A percentile compares a stretch with the other conserved stretches of the same genome.
Evolutionary conservation across 106 monocot species (phyloP).

Genomic region (Cymbidium sinense): DNA sequence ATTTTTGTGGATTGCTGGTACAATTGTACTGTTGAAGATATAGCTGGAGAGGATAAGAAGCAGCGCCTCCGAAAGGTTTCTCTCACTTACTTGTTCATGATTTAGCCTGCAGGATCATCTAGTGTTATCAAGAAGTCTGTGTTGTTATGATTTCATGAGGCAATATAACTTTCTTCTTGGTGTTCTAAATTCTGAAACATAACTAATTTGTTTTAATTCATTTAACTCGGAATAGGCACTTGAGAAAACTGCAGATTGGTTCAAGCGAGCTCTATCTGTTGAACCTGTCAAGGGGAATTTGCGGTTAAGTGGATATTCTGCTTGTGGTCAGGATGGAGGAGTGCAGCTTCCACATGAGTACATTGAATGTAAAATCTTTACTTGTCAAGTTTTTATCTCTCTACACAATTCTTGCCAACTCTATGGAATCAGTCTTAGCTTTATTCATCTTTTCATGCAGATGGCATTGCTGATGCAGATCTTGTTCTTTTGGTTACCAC

Average conservation of each 20-base stretch:
- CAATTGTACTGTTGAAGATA: conserved; percentile 90
- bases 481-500: conserved; percentile 96
- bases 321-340: conserved; percentile 98
- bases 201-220: background rate
- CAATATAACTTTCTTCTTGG: background rate
- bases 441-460: conserved; percentile 34
- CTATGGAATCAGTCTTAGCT: background rate
- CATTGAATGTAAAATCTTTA: conserved; percentile 57
- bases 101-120: background rate
- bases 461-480: conserved; percentile 86
- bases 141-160: background rate
- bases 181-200: background rate
- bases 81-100: background rate
- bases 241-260: conserved; percentile 92
- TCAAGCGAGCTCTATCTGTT: conserved; percentile 75
- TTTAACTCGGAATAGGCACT: conserved; percentile 43
- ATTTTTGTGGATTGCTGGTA: conserved; percentile 90
- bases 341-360: conserved; percentile 97
- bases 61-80: conserved; percentile 86
- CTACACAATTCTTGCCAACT: background rate
- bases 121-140: background rate
- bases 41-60: conserved; percentile 81
- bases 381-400: background rate
- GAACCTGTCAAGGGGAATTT: conserved; percentile 96
- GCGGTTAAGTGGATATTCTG: conserved; percentile 95